phyloP scores from a whole-genome alignment of 1,284 basidiomycete species.

The Tylopilus sp. region DNA sequence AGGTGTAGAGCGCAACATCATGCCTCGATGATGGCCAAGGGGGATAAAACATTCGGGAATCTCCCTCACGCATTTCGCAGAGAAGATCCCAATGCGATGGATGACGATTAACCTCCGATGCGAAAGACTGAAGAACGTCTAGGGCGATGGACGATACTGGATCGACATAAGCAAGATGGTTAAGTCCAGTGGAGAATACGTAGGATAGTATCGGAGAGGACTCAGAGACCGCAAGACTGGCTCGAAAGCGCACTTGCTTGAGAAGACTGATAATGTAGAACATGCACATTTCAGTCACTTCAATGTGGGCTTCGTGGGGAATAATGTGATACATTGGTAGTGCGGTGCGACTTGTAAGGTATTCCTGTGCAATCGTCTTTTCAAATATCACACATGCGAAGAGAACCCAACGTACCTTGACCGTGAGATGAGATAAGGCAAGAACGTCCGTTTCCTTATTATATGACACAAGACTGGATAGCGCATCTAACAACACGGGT shows the following conservation, averaged over 20 bases:
- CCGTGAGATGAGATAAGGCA: slow-evolving; percentile 7
- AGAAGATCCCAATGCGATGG: slow-evolving; percentile 1
- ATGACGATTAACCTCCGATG: background rate
- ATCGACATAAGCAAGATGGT: slow-evolving; percentile 11
- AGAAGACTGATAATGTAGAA: slow-evolving; percentile 2
- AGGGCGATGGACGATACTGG: background rate
- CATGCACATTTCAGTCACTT: slow-evolving; percentile 4
- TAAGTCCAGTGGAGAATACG: slow-evolving; percentile 3
- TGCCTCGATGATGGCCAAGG: background rate
- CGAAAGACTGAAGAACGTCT: slow-evolving; percentile 2
- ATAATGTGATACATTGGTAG: slow-evolving; percentile 1
- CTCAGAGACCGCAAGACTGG: background rate
- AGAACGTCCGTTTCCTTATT: slow-evolving; percentile 5
- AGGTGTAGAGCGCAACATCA: background rate
- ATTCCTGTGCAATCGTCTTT: slow-evolving; percentile 3
- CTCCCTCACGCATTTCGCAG: background rate
- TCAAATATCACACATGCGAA: background rate
- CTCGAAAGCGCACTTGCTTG: background rate
- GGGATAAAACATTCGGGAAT: background rate
- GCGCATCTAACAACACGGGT: background rate
- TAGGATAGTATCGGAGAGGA: slow-evolving; percentile 10
- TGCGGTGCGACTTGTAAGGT: background rate
- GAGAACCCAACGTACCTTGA: slow-evolving; percentile 3
- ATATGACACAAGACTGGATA: slow-evolving; percentile 12
- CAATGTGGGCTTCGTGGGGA: slow-evolving; percentile 1